Evolutionary conservation across 129 eudicot genomes (phyloP), one percentile per base, ranked within the genome.

Genomic region (Smallanthus sonchifolius): DNA sequence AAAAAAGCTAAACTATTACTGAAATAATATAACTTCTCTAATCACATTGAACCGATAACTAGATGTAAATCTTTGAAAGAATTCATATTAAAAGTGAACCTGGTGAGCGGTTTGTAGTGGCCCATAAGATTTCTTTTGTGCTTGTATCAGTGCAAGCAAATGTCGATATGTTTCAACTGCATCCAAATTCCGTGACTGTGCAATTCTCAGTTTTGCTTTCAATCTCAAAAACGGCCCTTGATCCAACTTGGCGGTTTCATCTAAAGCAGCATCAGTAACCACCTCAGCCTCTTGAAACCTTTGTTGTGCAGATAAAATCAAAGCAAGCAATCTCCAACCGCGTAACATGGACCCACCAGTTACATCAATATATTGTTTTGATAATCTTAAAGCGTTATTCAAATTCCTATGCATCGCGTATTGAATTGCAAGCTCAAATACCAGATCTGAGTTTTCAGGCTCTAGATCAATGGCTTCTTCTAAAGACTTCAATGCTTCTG

Each of bases 231-330:
- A 87, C 43, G 95, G 95, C 13, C 95, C 96, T 87, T 93, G 98
- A 57, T 93, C 96, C 98, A 96, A 93, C 80, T 85, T 93, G 35
- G 88, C 85, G 30, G 96, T 93, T 85, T 93, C 96, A 73, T 93
- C 98, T 79, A 93, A 84, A 77, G 98, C 98, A 16, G 96, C 95
- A 81, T 87, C 96, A 17, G 75, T 87, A 7, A 90, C 96, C 52
- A 90, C 95, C 82, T 84, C 90, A 0, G 98, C 98, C 80, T 93
- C 98, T 3, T 84, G 76, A 81, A 81, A 90, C 39, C 87, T 85
- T 63, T 88, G 87, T 67, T 89, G 96, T 63, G 96, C 92, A 52
- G 98, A 93, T 39, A 90, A 65, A 75, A 93, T 81, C 79, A 93
- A 80, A 34, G 96, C 98, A 65, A 93, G 95, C 73, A 93, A 51